Evolutionary conservation across 2,329 filamentous ascomycete genomes (phyloP).

Genomic region (Exophiala sideris): DNA sequence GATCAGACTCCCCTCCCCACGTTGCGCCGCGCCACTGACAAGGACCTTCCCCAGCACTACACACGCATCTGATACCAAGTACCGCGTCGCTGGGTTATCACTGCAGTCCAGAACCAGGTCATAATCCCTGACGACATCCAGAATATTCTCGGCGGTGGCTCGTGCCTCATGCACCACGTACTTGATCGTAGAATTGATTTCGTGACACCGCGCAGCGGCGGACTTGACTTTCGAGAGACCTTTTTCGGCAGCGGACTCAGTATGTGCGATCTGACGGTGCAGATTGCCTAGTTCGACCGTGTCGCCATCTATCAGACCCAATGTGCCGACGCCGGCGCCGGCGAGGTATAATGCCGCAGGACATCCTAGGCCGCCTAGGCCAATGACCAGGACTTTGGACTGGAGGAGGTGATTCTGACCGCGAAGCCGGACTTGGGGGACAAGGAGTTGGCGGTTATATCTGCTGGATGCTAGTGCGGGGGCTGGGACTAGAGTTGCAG

Average conservation of each 20-base stretch:
- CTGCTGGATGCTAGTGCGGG: conserved; percentile 24
- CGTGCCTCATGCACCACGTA: conserved; percentile 17
- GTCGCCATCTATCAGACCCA: conserved; percentile 87
- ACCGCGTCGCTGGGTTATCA: conserved; percentile 85
- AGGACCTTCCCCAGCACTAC: conserved; percentile 75
- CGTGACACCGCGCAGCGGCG: conserved; percentile 19
- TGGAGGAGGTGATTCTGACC: conserved; percentile 23
- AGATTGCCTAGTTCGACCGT: conserved; percentile 84
- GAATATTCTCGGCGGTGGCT: conserved; percentile 11
- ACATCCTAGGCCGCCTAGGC: conserved; percentile 85
- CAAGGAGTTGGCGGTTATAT: conserved; percentile 29
- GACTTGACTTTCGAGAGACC: conserved; percentile 33
- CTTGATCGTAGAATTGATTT: conserved; percentile 22
- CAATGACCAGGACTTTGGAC: conserved; percentile 66
- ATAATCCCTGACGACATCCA: conserved; percentile 47
- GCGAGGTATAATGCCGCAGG: conserved; percentile 91
- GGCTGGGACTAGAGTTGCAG: conserved; percentile 16
- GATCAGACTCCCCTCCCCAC: conserved; percentile 85
- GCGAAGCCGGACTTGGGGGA: conserved; percentile 21
- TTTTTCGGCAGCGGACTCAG: conserved; percentile 57
- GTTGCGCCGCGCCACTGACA: conserved; percentile 83
- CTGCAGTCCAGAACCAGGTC: conserved; percentile 92
- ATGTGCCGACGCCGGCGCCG: conserved; percentile 76
- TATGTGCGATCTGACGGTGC: conserved; percentile 85
- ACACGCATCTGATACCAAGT: conserved; percentile 87